Evolutionary conservation across 345 rosid genomes (phyloP), one percentile per base, ranked within the genome.

Genomic region (Sonneratia alba): DNA sequence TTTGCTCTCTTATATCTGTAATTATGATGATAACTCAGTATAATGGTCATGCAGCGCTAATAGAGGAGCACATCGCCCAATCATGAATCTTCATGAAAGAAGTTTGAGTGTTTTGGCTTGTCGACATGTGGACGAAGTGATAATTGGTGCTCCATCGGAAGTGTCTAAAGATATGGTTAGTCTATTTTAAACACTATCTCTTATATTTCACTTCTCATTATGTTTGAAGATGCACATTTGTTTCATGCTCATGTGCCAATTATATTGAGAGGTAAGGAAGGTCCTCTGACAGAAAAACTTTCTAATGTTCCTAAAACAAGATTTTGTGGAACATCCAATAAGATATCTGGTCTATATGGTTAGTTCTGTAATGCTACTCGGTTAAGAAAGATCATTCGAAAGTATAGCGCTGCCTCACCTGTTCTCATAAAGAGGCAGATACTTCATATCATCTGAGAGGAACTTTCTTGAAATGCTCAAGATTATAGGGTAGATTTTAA

Each of bases 21-120:
- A 42, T 14, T 55, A 57, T 64, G n/a, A 70, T 70, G 21, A 45
- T 72, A 40, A 61, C 42, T 21, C 22, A 40, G 13, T 67, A 47
- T 34, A 40, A 32, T 72, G 56, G 70, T 61, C 75, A 42, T 83
- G 81, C 86, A 89, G 96, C 80, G 81, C 83, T 53, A 85, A 80
- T 74, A 86, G 92, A 81, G 92, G 91, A 68, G 78, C 78, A 9
- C 90, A 87, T 77, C 89, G 87, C 22, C 96, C 96, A 57, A 89
- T 87, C 74, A 89, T 89, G 92, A 86, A 83, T 85, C 89, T 89
- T 73, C 92, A 89, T 74, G 96, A 89, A 79, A 81, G 96, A 82
- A 89, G 96, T 75, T 81, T 89, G 72, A 87, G 88, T 72, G 92
- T 87, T 63, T 74, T 89, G 81, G 92, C 92, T 49, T 89, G 96